Evolutionary conservation across 2,329 filamentous ascomycete species (phyloP).

Genomic region (Colletotrichum sp.): DNA sequence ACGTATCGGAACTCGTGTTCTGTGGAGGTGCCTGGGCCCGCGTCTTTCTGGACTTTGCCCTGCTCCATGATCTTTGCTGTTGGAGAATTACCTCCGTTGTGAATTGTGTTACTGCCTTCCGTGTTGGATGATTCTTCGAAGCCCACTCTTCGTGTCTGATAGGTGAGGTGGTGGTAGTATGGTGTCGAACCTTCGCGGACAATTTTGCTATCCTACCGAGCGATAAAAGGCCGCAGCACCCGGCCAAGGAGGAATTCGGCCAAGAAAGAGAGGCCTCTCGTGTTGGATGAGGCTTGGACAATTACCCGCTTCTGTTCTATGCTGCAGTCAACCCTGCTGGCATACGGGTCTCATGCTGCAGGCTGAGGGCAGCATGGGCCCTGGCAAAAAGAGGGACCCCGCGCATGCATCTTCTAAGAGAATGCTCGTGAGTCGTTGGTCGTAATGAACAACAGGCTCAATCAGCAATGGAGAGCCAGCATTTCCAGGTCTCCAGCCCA

Average conservation of each 20-base stretch:
- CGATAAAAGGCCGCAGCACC: background rate
- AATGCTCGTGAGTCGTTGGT: too few relatives aligned
- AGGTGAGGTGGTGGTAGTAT: background rate
- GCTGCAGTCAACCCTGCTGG: background rate
- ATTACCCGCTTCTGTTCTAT: background rate
- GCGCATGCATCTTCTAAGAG: background rate
- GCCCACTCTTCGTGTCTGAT: background rate
- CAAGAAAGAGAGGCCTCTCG: background rate
- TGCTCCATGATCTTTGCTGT: background rate
- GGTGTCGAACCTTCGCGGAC: background rate
- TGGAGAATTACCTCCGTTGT: background rate
- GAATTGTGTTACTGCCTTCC: rapidly evolving
- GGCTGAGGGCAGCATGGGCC: background rate
- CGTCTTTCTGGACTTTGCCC: background rate
- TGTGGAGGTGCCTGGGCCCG: background rate
- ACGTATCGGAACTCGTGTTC: background rate
- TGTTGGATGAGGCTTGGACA: background rate
- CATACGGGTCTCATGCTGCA: background rate
- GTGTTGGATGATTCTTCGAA: background rate
- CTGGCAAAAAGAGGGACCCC: background rate
- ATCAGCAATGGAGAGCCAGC: background rate
- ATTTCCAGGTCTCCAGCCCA: background rate
- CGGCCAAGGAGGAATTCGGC: rapidly evolving
- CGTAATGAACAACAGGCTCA: background rate
- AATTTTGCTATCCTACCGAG: background rate